Evolutionary conservation across 176 grass and related monocot species (phyloP), one percentile per base, ranked within the genome.

Genomic region (Typha latifolia): DNA sequence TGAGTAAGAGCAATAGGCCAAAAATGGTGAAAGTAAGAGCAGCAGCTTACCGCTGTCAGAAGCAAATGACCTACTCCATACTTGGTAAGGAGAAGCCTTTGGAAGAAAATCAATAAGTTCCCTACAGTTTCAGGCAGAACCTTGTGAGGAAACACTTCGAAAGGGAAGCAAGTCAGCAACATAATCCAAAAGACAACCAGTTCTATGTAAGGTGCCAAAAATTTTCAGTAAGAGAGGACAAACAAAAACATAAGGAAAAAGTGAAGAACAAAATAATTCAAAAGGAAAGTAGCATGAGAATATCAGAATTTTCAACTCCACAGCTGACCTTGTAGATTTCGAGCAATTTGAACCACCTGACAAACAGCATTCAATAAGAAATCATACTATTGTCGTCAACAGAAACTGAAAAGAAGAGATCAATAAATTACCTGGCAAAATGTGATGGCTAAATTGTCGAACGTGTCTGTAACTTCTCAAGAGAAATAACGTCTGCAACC

Each of bases 51-150:
- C 89, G 57, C 24, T 80, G 29, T 99, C 94, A 57, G 94, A 99
- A 80, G 94, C 74, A 77, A 90, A 99, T 53, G 74, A 78, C 47
- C 94, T 87, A 68, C 89, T 93, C 85, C 86, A 99, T 16, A 81
- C 66, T 80, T 82, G 76, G 73, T 90, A 99, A 12, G 79, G 77
- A 78, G 85, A 87, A 16, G 70, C 62, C 76, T 82, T 85, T 29
- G 83, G 77, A 72, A 90, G 66, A 62, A 85, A 82, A 66, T 55
- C 73, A 37, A 50, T 59, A 59, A 61, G 12, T 68, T 77, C 24
- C 71, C 82, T 84, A 66, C 22, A 78, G 61, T 62, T 71, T 66
- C 13, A 63, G 49, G 23, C 11, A 51, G 64, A 62, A 76, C 73
- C 73, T 76, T 76, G 49, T 47, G 49, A 32, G 10, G 34, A 37